phyloP scores from a whole-genome alignment of 148 eudicot species.

The Hydrangea macrophylla region DNA sequence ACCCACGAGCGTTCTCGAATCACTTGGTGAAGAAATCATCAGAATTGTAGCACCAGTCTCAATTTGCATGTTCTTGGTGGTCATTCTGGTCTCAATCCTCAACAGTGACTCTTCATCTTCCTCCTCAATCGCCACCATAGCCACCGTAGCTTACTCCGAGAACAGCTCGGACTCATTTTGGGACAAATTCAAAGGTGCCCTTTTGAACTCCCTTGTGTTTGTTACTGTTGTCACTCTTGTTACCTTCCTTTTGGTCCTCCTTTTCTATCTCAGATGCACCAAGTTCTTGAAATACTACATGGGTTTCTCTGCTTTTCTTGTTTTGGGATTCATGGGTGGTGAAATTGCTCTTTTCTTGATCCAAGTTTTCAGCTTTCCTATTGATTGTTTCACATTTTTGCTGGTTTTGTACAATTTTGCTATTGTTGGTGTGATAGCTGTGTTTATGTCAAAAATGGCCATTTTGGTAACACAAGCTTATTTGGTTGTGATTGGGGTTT shows the following conservation, averaged over 20 bases:
- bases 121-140: conserved; percentile 57
- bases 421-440: conserved; percentile 79
- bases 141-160: conserved; percentile 74
- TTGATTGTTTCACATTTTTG: conserved; percentile 61
- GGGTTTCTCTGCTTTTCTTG: conserved; percentile 84
- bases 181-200: conserved; percentile 89
- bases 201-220: conserved; percentile 79
- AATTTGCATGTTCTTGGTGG: conserved; percentile 82
- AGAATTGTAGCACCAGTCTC: conserved; percentile 85
- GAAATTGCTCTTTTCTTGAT: conserved; percentile 52
- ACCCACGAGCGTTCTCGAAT: conserved; percentile 61
- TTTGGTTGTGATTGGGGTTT: conserved; percentile 79
- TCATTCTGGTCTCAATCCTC: conserved; percentile 55
- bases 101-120: conserved; percentile 28
- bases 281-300: conserved; percentile 83
- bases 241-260: conserved; percentile 71
- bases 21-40: conserved; percentile 83
- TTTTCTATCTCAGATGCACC: conserved; percentile 80
- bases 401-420: conserved; percentile 66
- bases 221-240: conserved; percentile 65
- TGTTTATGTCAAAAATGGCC: conserved; percentile 68
- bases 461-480: conserved; percentile 71
- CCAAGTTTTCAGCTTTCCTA: conserved; percentile 33
- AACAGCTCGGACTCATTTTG: conserved; percentile 58
- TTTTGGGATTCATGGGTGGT: conserved; percentile 85